A percentile compares a stretch with the other conserved stretches of the same genome.
Evolutionary conservation across 2,329 filamentous ascomycete genomes (phyloP).

Genomic region (Colletotrichum tabaci): DNA sequence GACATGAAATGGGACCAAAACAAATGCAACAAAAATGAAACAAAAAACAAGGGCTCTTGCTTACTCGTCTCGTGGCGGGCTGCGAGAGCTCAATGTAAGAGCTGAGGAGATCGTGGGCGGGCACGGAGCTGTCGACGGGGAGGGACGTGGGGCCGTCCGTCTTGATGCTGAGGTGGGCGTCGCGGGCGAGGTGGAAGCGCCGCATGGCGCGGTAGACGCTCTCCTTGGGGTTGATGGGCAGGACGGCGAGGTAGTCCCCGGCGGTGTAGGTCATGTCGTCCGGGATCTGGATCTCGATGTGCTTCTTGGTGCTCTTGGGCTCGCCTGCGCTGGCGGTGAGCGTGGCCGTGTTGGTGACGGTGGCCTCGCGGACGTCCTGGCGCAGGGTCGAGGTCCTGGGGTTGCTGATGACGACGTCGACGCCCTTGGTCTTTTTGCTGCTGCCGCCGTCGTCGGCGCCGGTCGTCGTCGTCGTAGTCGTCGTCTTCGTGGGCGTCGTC

Average conservation of each 20-base stretch:
- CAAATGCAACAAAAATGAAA: too few species aligned
- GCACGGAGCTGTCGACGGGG: slow-evolving; percentile 69
- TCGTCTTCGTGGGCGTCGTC: too few species aligned
- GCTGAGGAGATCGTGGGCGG: slow-evolving; percentile 74
- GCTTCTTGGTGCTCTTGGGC: slow-evolving; percentile 68
- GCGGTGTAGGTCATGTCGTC: slow-evolving; percentile 76
- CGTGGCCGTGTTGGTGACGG: slow-evolving; percentile 66
- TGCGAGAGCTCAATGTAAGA: slow-evolving; percentile 82
- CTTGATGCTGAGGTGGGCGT: slow-evolving; percentile 75
- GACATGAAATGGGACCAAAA: too few species aligned
- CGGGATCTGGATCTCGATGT: slow-evolving; percentile 79
- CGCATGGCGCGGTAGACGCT: slow-evolving; percentile 76
- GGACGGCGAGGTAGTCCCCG: slow-evolving; percentile 83
- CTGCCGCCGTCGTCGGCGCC: slow-evolving; percentile 41
- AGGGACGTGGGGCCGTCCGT: slow-evolving; percentile 66
- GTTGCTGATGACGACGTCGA: slow-evolving; percentile 67
- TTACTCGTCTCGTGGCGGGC: slow-evolving; percentile 77
- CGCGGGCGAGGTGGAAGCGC: slow-evolving; percentile 79
- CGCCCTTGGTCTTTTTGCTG: slow-evolving; percentile 40
- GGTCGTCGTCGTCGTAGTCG: slow-evolving; percentile 51
- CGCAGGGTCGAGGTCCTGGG: slow-evolving; percentile 71
- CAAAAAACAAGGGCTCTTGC: slow-evolving; percentile 37
- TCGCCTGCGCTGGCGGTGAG: slow-evolving; percentile 61
- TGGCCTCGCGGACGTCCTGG: slow-evolving; percentile 72
- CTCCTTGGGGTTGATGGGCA: slow-evolving; percentile 78